phyloP scores from a whole-genome alignment of 768 basidiomycete species.

The Glaciozyma martinii region DNA sequence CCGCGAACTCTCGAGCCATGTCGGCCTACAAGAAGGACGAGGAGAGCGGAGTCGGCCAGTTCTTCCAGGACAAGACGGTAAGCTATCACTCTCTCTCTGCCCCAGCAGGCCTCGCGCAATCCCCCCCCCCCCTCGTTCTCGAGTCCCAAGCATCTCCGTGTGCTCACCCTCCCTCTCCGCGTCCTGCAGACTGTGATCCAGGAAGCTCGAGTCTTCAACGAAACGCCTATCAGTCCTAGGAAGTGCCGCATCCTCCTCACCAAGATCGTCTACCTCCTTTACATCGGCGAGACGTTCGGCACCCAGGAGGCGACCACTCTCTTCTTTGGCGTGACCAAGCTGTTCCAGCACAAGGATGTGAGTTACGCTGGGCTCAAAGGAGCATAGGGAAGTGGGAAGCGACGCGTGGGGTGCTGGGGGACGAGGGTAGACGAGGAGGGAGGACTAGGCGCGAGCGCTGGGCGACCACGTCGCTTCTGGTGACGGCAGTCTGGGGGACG shows the following conservation, averaged over 20 bases:
- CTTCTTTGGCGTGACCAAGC: conserved; percentile 97
- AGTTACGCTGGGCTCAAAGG: conserved; percentile 38
- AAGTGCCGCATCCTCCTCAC: conserved; percentile 95
- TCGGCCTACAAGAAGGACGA: conserved; percentile 94
- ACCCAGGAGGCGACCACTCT: conserved; percentile 94
- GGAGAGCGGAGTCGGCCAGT: conserved; percentile 77
- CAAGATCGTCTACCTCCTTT: conserved; percentile 89
- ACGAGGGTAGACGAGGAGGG: background rate
- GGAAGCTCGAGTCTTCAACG: conserved; percentile 97
- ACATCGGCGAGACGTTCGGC: conserved; percentile 87
- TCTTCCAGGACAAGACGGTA: conserved; percentile 46
- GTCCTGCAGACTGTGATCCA: conserved; percentile 66
- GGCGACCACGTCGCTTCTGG: no score
- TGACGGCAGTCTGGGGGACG: no score
- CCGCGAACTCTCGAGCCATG: conserved; percentile 33
- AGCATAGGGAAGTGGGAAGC: background rate
- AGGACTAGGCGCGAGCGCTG: background rate
- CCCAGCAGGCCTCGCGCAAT: background rate
- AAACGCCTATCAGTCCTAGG: conserved; percentile 93
- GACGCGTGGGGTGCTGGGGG: background rate
- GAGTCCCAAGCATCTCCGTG: background rate
- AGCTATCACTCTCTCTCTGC: conserved; percentile 11
- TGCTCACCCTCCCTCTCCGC: background rate
- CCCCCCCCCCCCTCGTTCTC: background rate
- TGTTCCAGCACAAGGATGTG: conserved; percentile 99